Base-by-base conservation (phyloP, 352 stramenopile genomes). In the Globisporangium irregulare region DNA sequence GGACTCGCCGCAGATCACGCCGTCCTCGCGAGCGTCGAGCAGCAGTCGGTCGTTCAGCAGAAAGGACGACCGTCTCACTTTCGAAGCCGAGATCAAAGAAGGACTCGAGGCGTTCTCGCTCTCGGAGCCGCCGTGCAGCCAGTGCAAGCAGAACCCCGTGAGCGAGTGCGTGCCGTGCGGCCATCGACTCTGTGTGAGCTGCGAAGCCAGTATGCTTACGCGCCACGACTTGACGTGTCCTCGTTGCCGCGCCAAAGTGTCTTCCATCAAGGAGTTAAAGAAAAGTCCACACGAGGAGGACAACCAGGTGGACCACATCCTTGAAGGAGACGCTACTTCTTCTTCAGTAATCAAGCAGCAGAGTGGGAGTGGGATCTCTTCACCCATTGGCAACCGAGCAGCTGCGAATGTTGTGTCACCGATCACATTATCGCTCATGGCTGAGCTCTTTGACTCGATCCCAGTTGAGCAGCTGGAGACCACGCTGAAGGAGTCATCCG, bases 1-100 rank as follows among this genome's bases (percentile, higher is more conserved):
- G 51, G 87, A 95, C 66, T 95, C 87, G 51, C 87, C 87, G 18
- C 86, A 93, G 76, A 69, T 91, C 38, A 92, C 81, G n/a, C 84
- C 86, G 43, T 90, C 79, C 48, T 63, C 78, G 10, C 51, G 73
- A 43, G 75, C 62, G 9, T 62, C 65, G 15, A 61, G 34, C 57
- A 62, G 48, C 18, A 64, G 12, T 18, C 73, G 67, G 69, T 63
- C 73, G 18, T 75, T 87, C 15, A 27, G 25, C 9, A 62, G 65
- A 27, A 68, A 75, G 36, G 64, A 74, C 27, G 70, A 70, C 53
- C 66, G 53, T 2, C 53, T 62, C 12, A 59, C 57, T 8, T 57
- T 73, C 24, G 62, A 60, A 1, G 74, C 82, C 8, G 84, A 87
- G 54, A 74, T 68, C 68, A 75, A 76, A 8, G 36, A 68, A 25